Evolutionary conservation across 352 stramenopile species (phyloP).

Genomic region (Peronosclerospora sorghi): DNA sequence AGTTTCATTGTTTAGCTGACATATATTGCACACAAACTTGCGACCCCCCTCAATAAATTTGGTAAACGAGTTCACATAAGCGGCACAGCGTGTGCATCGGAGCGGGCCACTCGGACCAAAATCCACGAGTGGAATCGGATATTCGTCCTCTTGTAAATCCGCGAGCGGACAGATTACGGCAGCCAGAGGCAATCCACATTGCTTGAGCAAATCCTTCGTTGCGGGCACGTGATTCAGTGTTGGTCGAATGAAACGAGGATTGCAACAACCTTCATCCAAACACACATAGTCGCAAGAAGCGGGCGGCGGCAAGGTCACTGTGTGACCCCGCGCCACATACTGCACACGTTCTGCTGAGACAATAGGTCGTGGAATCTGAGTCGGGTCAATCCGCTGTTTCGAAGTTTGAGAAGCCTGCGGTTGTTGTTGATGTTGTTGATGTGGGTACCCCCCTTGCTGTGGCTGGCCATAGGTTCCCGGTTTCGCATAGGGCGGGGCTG

Average conservation of each 20-base stretch:
- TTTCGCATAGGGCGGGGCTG: slow-evolving; percentile 13
- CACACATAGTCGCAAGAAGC: slow-evolving; percentile 75
- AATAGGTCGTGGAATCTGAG: slow-evolving; percentile 76
- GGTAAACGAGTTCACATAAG: slow-evolving; percentile 84
- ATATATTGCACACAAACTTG: slow-evolving; percentile 88
- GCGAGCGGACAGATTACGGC: slow-evolving; percentile 78
- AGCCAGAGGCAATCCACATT: slow-evolving; percentile 68
- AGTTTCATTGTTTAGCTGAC: slow-evolving; percentile 71
- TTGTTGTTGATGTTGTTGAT: slow-evolving; percentile 26
- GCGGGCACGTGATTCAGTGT: slow-evolving; percentile 77
- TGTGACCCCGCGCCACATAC: slow-evolving; percentile 73
- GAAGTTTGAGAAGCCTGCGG: slow-evolving; percentile 28
- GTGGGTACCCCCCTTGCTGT: slow-evolving; percentile 21
- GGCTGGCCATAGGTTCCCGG: slow-evolving; percentile 14
- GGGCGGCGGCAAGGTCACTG: slow-evolving; percentile 66
- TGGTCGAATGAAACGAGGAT: slow-evolving; percentile 83
- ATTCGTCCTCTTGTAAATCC: slow-evolving; percentile 67
- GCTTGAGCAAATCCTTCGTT: slow-evolving; percentile 64
- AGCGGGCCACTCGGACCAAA: slow-evolving; percentile 72
- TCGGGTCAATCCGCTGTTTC: slow-evolving; percentile 79
- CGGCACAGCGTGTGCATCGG: slow-evolving; percentile 73
- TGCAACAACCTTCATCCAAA: slow-evolving; percentile 78
- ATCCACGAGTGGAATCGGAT: slow-evolving; percentile 77
- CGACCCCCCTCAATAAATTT: slow-evolving; percentile 77
- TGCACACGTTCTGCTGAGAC: slow-evolving; percentile 52